A percentile compares a stretch with the other conserved stretches of the same genome.
phyloP scores from a whole-genome alignment of 192 early-diverging fungal genomes.

The Polychytrium aggregatum region DNA sequence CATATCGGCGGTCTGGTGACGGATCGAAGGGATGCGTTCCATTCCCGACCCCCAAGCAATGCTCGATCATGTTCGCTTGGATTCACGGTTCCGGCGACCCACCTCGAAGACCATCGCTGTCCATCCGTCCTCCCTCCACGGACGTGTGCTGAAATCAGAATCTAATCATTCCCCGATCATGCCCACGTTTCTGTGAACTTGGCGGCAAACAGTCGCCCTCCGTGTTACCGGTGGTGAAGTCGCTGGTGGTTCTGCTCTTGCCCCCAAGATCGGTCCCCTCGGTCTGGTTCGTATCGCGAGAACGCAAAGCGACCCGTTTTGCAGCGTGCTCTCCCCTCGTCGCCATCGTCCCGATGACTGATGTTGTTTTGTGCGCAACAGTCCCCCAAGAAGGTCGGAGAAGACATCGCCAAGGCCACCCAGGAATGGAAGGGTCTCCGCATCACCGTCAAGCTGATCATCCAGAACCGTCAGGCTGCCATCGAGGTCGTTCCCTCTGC shows the following conservation, averaged over 20 bases:
- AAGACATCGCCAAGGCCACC: conserved; percentile 99
- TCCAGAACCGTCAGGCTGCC: conserved; percentile 99
- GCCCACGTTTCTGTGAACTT: background rate
- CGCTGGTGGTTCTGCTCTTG: conserved; percentile 90
- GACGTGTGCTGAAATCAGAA: background rate
- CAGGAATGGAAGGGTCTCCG: conserved; percentile 98
- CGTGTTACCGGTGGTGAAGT: conserved; percentile 98
- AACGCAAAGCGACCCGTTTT: too few species aligned
- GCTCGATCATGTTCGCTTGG: background rate
- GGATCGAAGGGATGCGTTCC: too few species aligned
- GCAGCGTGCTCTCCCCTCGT: too few species aligned
- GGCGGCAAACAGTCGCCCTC: conserved; percentile 56
- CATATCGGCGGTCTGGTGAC: too few species aligned
- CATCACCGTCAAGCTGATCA: conserved; percentile 95
- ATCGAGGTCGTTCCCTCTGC: conserved; percentile 95
- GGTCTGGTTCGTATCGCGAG: conserved; percentile 62
- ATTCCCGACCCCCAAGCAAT: too few species aligned
- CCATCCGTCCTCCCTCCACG: background rate
- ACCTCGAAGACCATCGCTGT: background rate
- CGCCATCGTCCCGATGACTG: background rate
- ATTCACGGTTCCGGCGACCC: background rate
- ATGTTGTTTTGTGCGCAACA: conserved; percentile 8
- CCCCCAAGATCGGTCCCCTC: conserved; percentile 99
- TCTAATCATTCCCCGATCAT: background rate
- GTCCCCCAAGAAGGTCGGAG: conserved; percentile 99